Evolutionary conservation across 345 rosid species (phyloP), one percentile per base, ranked within the genome.

Genomic region (Citropsis articulata): DNA sequence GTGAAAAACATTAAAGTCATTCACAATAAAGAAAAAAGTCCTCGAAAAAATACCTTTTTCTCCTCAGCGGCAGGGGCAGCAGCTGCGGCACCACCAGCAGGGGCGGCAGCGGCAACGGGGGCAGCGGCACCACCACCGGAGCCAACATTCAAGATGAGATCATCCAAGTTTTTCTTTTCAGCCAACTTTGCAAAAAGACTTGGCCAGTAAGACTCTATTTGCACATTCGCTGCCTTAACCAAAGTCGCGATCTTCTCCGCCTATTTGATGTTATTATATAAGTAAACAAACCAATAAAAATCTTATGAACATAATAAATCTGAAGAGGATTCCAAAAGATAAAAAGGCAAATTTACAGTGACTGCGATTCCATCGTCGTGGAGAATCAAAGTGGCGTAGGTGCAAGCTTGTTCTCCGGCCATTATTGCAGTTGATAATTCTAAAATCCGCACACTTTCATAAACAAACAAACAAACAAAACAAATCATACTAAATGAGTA

Each of bases 161-260:
- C 57, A 6, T 57, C 24, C 8, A 57, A 57, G 27, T 22, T 57
- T 22, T 21, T 57, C 25, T 57, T 57, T 5, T 57, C 61, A 57
- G 61, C 61, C 61, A 92, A 79, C 90, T 90, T 92, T 7, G 90
- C 90, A 40, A 92, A 88, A 30, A 92, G 82, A 73, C 90, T 80
- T 1, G 92, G 92, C 94, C 94, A 90, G 89, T 87, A 90, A 5
- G 94, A 84, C 73, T 90, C 94, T 25, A 89, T 84, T 4, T 79
- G 0, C 71, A 90, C 55, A 36, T 84, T 85, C 6, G 94, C 92
- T 3, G 90, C 80, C 72, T 89, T 90, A 67, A 89, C 85, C 73
- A 92, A 33, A 1, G 85, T 5, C n/a, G 88, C 81, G 30, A 92
- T 89, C 86, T 90, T 91, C 78, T 91, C 93, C 16, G 92, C 85